phyloP scores from a whole-genome alignment of 1,139 yeast genomes.

The Scheffersomyces parashehatae region DNA sequence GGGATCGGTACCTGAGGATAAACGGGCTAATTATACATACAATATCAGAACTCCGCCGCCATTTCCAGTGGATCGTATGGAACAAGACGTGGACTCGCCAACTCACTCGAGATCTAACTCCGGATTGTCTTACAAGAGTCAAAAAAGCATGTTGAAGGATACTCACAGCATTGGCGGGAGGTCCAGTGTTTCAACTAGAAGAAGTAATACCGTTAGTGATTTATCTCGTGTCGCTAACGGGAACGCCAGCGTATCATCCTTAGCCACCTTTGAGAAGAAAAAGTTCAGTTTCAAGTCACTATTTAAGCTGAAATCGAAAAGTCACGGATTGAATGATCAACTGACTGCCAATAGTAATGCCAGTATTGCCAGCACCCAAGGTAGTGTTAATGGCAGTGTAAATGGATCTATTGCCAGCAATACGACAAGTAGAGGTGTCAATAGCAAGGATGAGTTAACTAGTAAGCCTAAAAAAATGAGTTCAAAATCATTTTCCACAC shows the following conservation, averaged over 20 bases:
- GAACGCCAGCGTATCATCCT: no score
- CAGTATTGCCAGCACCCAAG: not conserved
- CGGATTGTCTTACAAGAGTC: no score
- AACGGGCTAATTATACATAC: no score
- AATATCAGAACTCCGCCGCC: no score
- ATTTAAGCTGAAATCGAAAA: slow-evolving; percentile 37
- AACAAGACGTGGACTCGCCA: slow-evolving; percentile 8
- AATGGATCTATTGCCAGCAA: no score
- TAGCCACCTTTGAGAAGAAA: slow-evolving; percentile 22
- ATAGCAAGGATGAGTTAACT: slow-evolving; percentile 2
- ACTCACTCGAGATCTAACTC: slow-evolving; percentile 34
- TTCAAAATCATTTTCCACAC: slow-evolving; percentile 31
- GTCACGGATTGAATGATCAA: slow-evolving; percentile 22
- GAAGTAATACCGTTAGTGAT: slow-evolving; percentile 28
- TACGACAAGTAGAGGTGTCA: no score
- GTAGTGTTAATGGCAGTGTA: no score
- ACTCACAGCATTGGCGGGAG: no score
- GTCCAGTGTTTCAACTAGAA: slow-evolving; percentile 8
- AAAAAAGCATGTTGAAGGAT: no score
- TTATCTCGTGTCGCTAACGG: slow-evolving; percentile 11
- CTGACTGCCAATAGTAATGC: not conserved
- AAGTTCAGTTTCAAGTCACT: slow-evolving; percentile 43
- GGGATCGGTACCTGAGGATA: no score
- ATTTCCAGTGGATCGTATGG: no score
- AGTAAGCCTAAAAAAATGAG: slow-evolving; percentile 21